Percentiles rank a stretch among this genome's conserved stretches.
These are phyloP conservation scores for Penicillium sp. DNA, from an alignment of 2,329 filamentous ascomycete species.

Conservation along the genomic window DNA sequence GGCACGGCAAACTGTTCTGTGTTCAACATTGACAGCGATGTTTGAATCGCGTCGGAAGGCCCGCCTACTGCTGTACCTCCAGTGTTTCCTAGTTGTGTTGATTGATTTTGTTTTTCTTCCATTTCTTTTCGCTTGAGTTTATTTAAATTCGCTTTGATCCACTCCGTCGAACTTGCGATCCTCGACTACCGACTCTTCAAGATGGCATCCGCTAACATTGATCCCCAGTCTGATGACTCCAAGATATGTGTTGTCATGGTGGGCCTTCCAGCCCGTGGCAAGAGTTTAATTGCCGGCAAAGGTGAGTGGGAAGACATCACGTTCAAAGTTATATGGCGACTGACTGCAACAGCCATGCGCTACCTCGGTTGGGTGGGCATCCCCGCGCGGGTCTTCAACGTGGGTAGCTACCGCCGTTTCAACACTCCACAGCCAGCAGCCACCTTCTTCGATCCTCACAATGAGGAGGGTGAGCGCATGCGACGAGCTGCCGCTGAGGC, in stretches of 20 bases:
- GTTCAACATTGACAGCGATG: neutral
- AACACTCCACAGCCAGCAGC: constrained; percentile 87
- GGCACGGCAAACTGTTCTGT: neutral
- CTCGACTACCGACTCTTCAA: neutral
- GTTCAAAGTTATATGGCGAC: constrained; percentile 1
- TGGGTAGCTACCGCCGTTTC: constrained; percentile 89
- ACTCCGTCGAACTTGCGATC: neutral
- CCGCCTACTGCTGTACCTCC: no score
- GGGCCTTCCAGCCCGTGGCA: constrained; percentile 89
- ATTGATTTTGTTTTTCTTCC: neutral
- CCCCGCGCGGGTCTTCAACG: constrained; percentile 92
- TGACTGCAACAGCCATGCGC: constrained; percentile 67
- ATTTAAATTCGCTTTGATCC: neutral
- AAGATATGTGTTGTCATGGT: constrained; percentile 99
- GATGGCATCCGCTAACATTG: constrained; percentile 43
- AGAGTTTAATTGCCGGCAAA: constrained; percentile 97
- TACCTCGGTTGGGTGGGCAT: constrained; percentile 98
- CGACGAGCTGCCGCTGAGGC: constrained; percentile 87
- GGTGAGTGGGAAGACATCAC: constrained; percentile 56
- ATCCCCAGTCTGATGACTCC: constrained; percentile 89
- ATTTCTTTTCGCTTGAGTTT: neutral
- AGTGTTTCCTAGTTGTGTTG: no score
- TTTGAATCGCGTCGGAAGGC: neutral
- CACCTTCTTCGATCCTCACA: constrained; percentile 92
- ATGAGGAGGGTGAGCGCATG: constrained; percentile 85